Evolutionary conservation across 2,329 filamentous ascomycete species (phyloP).

Genomic region (Fusarium sp.): DNA sequence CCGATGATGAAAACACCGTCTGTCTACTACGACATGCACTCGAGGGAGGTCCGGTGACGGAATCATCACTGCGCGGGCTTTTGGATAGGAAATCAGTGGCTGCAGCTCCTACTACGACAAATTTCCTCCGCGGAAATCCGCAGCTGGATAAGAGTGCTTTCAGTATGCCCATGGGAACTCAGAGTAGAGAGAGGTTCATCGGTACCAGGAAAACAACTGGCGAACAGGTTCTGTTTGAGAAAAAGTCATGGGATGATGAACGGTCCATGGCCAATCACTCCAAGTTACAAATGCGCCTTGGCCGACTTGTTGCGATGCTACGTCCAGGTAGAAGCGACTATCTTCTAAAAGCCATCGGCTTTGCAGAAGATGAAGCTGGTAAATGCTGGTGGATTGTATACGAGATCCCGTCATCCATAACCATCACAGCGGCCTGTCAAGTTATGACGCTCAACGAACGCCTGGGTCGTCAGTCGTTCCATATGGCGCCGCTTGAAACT

Average conservation of each 20-base stretch:
- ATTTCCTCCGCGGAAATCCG: not conserved
- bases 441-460: not conserved
- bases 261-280: not conserved
- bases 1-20: not conserved
- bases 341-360: not conserved
- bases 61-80: not conserved
- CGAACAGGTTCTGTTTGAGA: not conserved
- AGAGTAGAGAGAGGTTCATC: not conserved
- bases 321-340: not conserved
- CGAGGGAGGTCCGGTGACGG: rapidly evolving
- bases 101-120: not conserved
- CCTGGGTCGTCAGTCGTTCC: not conserved
- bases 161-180: rapidly evolving
- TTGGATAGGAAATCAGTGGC: not conserved
- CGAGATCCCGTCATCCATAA: not conserved
- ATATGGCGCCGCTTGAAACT: not conserved
- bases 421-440: rapidly evolving
- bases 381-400: not conserved
- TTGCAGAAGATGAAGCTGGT: not conserved
- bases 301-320: not conserved
- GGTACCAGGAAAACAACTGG: not conserved
- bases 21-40: not conserved
- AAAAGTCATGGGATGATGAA: not conserved
- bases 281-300: not conserved
- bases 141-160: not conserved